Evolutionary conservation across 768 basidiomycete species (phyloP).

Genomic region (Amanita molliuscula): DNA sequence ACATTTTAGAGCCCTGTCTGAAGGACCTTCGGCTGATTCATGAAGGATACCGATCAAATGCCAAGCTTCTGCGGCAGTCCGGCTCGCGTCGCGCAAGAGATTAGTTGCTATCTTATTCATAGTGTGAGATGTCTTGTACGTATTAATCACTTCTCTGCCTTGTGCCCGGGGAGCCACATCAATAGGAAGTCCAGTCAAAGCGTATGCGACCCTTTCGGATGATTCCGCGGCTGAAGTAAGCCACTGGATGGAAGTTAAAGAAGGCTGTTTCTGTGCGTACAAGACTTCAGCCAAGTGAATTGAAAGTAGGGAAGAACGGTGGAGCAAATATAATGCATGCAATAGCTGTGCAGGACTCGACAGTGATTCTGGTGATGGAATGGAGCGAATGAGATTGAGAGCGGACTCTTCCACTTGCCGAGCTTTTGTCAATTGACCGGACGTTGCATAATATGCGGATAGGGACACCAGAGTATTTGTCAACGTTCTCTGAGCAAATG

Average conservation of each 20-base stretch:
- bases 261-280: constrained; percentile 34
- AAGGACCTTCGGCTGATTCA: constrained; percentile 30
- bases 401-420: constrained; percentile 44
- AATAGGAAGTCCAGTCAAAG: constrained; percentile 34
- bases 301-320: constrained; percentile 64
- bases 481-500: constrained; percentile 52
- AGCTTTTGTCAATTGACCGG: constrained; percentile 45
- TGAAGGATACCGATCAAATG: constrained; percentile 58
- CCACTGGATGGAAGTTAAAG: constrained; percentile 40
- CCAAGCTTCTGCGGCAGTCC: constrained; percentile 69
- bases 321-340: constrained; percentile 56
- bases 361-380: constrained; percentile 34
- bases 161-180: constrained; percentile 16
- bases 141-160: constrained; percentile 26
- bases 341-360: constrained; percentile 48
- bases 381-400: constrained; percentile 43
- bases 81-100: constrained; percentile 58
- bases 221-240: constrained; percentile 54
- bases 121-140: constrained; percentile 34
- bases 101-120: constrained; percentile 45
- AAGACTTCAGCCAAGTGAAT: constrained; percentile 68
- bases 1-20: constrained; percentile 40
- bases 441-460: constrained; percentile 58
- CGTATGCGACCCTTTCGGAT: constrained; percentile 52
- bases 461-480: constrained; percentile 56